Percentiles rank a stretch among this genome's conserved stretches.
Conservation (phyloP, 139 green algal species). For the Coelastrella sp. region DNA sequence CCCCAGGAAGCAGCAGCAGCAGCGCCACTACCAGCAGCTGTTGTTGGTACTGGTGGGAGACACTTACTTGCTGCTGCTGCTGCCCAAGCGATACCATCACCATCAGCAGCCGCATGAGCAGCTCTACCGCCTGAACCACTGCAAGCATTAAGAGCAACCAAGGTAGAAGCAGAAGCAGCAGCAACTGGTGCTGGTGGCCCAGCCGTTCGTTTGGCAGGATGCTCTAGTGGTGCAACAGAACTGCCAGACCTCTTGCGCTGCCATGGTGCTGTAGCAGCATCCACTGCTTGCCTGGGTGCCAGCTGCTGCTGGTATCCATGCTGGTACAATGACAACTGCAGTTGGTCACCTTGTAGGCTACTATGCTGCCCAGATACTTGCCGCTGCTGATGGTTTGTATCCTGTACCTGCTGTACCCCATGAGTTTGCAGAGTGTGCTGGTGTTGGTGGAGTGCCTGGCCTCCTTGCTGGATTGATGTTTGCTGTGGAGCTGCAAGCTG, state of each 20-base stretch:
- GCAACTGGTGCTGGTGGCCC: neutral
- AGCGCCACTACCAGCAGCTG: neutral
- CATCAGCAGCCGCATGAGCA: neutral
- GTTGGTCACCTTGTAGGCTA: neutral
- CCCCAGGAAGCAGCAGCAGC: neutral
- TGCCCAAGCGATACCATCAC: too few species aligned
- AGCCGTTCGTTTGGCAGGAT: neutral
- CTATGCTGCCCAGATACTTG: neutral
- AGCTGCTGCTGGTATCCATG: neutral
- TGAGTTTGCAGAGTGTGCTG: too few species aligned
- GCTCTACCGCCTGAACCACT: neutral
- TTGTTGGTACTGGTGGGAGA: too few species aligned
- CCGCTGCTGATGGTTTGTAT: neutral
- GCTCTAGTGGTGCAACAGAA: neutral
- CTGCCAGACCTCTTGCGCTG: neutral
- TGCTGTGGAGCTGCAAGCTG: too few species aligned
- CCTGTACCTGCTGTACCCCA: too few species aligned
- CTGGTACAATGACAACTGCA: too few species aligned
- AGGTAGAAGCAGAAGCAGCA: neutral
- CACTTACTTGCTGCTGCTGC: neutral
- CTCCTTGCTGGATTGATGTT: too few species aligned
- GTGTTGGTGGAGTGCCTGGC: too few species aligned
- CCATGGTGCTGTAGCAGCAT: neutral
- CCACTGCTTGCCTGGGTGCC: neutral
- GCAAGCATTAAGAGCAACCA: neutral